A percentile compares a stretch with the other conserved stretches of the same genome.
Conservation (phyloP, 768 basidiomycete genomes). For the Russula foetens region DNA sequence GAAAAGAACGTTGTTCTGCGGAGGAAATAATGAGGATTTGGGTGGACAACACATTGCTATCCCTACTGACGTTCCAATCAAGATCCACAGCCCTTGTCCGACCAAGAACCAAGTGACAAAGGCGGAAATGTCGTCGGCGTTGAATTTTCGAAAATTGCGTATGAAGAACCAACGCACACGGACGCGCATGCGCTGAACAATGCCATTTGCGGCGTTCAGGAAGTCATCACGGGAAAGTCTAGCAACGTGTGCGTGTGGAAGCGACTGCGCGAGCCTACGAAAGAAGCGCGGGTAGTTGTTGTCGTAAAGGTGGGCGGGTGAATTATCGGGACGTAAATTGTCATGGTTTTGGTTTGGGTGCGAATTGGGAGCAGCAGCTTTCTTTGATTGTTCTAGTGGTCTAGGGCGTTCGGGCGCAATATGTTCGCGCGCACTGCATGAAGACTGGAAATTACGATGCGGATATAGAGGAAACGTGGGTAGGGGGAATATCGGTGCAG, state of each 20-base stretch:
- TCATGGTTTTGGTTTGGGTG: neutral
- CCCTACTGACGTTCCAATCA: constrained; percentile 78
- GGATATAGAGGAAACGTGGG: neutral
- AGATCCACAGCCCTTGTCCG: constrained; percentile 93
- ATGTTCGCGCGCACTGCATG: neutral
- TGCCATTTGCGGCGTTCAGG: constrained; percentile 76
- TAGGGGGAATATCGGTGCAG: neutral
- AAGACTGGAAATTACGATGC: neutral
- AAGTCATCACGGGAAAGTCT: constrained; percentile 87
- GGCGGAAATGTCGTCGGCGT: constrained; percentile 94
- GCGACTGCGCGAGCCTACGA: constrained; percentile 64
- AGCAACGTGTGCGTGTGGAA: constrained; percentile 68
- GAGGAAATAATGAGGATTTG: neutral
- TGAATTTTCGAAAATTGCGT: constrained; percentile 88
- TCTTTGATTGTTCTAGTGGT: neutral
- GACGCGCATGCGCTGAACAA: constrained; percentile 82
- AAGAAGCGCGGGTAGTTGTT: constrained; percentile 79
- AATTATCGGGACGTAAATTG: neutral
- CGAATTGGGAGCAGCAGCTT: neutral
- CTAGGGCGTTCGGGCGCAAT: neutral
- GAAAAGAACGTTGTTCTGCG: constrained; percentile 90
- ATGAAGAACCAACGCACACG: constrained; percentile 99
- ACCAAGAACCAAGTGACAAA: constrained; percentile 95
- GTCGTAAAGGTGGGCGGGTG: constrained; percentile 32
- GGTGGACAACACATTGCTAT: neutral